Base-by-base conservation (phyloP, 2,329 filamentous ascomycete species). In the Akanthomyces dipterigenus region DNA sequence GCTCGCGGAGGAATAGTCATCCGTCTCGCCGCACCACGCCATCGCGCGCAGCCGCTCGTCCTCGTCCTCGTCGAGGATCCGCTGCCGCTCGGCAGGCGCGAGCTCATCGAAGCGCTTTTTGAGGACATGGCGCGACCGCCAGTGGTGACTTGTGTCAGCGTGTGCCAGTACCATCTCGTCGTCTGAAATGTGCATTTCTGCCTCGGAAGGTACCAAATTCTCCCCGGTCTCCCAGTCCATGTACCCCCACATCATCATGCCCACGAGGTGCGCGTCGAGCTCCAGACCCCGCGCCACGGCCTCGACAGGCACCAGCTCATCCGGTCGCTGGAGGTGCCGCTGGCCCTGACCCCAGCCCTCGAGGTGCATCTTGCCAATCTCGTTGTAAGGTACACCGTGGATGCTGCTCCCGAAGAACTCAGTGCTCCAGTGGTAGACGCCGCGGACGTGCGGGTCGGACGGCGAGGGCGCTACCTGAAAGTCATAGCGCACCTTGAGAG, bases 171-270 rank as follows among this genome's bases (percentile, higher is more conserved):
- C 64, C 24, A 76, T 66, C 28, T 67, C 67, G 40, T 78, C 75
- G 66, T 84, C 79, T 12, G 73, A 76, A 67, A 85, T 77, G 67
- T 82, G 80, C 65, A 80, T 75, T 68, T 84, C 78, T 54, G 81
- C 77, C 55, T 77, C 70, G 11, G 72, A 76, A 2, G 83, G 81
- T 0, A 79, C 76, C 5, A 83, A 67, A 68, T 85, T 80, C 64
- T 75, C 70, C 54, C 82, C 78, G 1, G 78, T 83, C 5, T 69
- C 54, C 56, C 77, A 78, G 70, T 88, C 78, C 31, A 87, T 74
- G 68, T 82, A 82, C 1, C 89, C 88, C 77, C 83, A 90, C 18
- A 83, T 64, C 65, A 86, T 77, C 79, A 89, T 86, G 62, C 80
- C 75, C 16, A 80, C 66, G 51, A 86, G 76, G 66, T 82, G 77